phyloP scores from a whole-genome alignment of 306 rosid genomes.

The Vicia villosa region DNA sequence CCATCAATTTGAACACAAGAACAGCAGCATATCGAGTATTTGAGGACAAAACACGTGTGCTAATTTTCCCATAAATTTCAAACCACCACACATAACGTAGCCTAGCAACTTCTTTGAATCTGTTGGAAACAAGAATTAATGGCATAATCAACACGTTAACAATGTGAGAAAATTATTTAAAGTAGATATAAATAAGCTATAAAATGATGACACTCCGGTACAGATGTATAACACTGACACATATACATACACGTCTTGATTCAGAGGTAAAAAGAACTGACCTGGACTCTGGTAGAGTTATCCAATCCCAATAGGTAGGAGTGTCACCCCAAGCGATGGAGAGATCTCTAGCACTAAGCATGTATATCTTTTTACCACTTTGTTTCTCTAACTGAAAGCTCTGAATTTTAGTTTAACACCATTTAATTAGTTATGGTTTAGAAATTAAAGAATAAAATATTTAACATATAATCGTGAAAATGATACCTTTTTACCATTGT shows the following conservation, averaged over 20 bases:
- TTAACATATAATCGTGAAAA: background rate
- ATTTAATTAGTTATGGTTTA: background rate
- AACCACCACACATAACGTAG: conserved; percentile 65
- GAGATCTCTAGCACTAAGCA: conserved; percentile 51
- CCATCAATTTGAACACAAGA: conserved; percentile 56
- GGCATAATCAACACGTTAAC: background rate
- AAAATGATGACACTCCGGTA: too few species aligned
- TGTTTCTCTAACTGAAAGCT: conserved; percentile 43
- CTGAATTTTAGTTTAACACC: conserved; percentile 26
- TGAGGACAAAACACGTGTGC: conserved; percentile 47
- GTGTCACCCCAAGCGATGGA: conserved; percentile 37
- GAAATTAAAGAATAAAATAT: too few species aligned
- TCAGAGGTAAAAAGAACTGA: background rate
- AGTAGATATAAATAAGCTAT: too few species aligned
- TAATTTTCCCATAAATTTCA: conserved; percentile 61
- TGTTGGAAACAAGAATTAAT: conserved; percentile 20
- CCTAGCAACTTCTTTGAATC: conserved; percentile 65
- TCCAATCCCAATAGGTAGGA: conserved; percentile 44
- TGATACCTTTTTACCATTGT: conserved; percentile 26
- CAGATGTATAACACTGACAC: too few species aligned
- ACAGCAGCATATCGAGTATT: conserved; percentile 54
- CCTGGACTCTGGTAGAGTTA: conserved; percentile 46
- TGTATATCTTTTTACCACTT: conserved; percentile 51
- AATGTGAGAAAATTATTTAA: background rate
- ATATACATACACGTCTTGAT: too few species aligned